A percentile compares a stretch with the other conserved stretches of the same genome.
phyloP scores from a whole-genome alignment of 352 stramenopile genomes.

The Globisporangium sylvaticum region DNA sequence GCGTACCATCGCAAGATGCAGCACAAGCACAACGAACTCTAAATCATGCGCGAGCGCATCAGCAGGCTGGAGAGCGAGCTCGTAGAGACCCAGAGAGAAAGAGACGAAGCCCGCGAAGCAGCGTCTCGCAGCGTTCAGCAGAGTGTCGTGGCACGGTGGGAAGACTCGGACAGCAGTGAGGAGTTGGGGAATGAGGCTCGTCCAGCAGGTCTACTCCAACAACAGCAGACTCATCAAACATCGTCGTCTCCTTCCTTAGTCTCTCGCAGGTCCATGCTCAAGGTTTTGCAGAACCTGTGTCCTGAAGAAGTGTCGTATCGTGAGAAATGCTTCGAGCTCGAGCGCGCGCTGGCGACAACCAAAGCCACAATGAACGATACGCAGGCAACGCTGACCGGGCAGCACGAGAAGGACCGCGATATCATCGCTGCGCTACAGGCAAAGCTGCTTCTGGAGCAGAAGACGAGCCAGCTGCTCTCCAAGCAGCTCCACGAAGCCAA shows the following conservation, averaged over 20 bases:
- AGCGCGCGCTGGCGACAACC: slow-evolving; percentile 38
- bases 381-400: slow-evolving; percentile 26
- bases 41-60: slow-evolving; percentile 48
- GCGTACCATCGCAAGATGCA: slow-evolving; percentile 76
- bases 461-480: slow-evolving; percentile 39
- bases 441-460: slow-evolving; percentile 48
- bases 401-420: slow-evolving; percentile 25
- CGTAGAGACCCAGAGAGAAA: slow-evolving; percentile 24
- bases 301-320: slow-evolving; percentile 39
- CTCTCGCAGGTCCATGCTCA: neutral
- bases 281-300: slow-evolving; percentile 15
- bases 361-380: slow-evolving; percentile 36
- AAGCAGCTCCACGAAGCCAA: slow-evolving; percentile 50
- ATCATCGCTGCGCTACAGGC: slow-evolving; percentile 42
- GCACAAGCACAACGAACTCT: slow-evolving; percentile 58
- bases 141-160: neutral
- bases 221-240: neutral
- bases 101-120: slow-evolving; percentile 28
- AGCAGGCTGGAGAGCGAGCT: slow-evolving; percentile 43
- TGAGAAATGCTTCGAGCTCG: slow-evolving; percentile 51
- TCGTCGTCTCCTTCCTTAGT: neutral
- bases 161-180: slow-evolving; percentile 13
- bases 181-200: neutral
- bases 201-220: neutral
- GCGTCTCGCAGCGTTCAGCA: slow-evolving; percentile 13